A percentile compares a stretch with the other conserved stretches of the same genome.
Conservation (phyloP, 352 stramenopile species). For the Discostella stelligera region DNA sequence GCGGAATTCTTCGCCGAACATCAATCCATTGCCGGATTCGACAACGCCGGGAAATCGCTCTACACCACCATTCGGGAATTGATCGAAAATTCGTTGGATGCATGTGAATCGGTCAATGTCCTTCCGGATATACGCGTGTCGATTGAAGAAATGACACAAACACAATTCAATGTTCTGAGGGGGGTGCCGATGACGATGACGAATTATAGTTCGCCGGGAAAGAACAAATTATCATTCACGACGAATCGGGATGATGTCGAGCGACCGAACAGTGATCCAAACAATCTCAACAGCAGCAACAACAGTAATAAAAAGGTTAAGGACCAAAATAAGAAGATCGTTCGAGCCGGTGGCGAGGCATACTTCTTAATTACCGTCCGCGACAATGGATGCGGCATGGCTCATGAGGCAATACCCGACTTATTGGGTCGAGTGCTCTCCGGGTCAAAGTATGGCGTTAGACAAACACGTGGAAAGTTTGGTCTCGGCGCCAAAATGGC, state of each 20-base stretch:
- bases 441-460: slow-evolving; percentile 86
- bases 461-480: slow-evolving; percentile 88
- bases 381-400: slow-evolving; percentile 88
- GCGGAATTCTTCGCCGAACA: slow-evolving; percentile 90
- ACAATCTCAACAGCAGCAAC: slow-evolving; percentile 13
- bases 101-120: slow-evolving; percentile 69
- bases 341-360: slow-evolving; percentile 50
- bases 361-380: slow-evolving; percentile 84
- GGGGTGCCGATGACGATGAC: slow-evolving; percentile 53
- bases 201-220: slow-evolving; percentile 13
- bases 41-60: slow-evolving; percentile 86
- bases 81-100: slow-evolving; percentile 82
- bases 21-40: slow-evolving; percentile 89
- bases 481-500: slow-evolving; percentile 90
- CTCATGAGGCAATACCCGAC: slow-evolving; percentile 81
- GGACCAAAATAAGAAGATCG: slow-evolving; percentile 30
- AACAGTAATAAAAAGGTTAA: slow-evolving; percentile 28
- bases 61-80: slow-evolving; percentile 88
- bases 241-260: slow-evolving; percentile 7
- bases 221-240: slow-evolving; percentile 3
- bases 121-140: slow-evolving; percentile 63
- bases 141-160: slow-evolving; percentile 78
- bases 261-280: slow-evolving; percentile 7
- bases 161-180: slow-evolving; percentile 79
- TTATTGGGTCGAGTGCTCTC: slow-evolving; percentile 85